These are phyloP conservation scores for Tylopilus plumbeoviolaceoides DNA, from an alignment of 768 basidiomycete species.

Conservation along the genomic window DNA sequence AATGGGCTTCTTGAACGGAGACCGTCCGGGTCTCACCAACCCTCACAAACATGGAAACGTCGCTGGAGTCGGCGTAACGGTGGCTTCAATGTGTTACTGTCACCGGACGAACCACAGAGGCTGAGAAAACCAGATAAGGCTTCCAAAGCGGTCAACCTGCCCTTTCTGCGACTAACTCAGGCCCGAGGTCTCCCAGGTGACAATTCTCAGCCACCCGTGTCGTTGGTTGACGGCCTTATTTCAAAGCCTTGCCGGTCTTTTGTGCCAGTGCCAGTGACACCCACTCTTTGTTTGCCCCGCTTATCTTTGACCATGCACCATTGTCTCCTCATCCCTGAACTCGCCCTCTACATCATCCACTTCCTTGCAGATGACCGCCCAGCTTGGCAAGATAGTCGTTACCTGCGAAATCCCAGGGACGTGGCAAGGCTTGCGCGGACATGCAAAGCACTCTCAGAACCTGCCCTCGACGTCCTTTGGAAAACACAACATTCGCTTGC, in stretches of 20 bases:
- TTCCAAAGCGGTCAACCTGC: not conserved
- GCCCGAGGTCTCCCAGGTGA: not conserved
- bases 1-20: too few species aligned
- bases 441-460: slow-evolving; percentile 26
- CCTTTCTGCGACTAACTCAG: not conserved
- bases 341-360: slow-evolving; percentile 22
- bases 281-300: too few species aligned
- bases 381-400: slow-evolving; percentile 12
- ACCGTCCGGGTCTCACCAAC: too few species aligned
- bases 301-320: slow-evolving; percentile 20
- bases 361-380: slow-evolving; percentile 22
- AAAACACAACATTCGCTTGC: slow-evolving; percentile 26
- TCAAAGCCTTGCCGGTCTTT: too few species aligned
- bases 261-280: too few species aligned
- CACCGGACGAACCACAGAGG: not conserved
- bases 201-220: not conserved
- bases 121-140: not conserved
- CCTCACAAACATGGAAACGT: too few species aligned
- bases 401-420: slow-evolving; percentile 19
- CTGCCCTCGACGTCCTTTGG: slow-evolving; percentile 31
- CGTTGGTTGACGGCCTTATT: too few species aligned
- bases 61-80: too few species aligned
- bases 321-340: slow-evolving; percentile 29
- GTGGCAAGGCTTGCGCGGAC: slow-evolving; percentile 28
- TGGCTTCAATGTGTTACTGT: not conserved